phyloP scores from a whole-genome alignment of 1,284 basidiomycete genomes.

The Cryptococcus sp. region DNA sequence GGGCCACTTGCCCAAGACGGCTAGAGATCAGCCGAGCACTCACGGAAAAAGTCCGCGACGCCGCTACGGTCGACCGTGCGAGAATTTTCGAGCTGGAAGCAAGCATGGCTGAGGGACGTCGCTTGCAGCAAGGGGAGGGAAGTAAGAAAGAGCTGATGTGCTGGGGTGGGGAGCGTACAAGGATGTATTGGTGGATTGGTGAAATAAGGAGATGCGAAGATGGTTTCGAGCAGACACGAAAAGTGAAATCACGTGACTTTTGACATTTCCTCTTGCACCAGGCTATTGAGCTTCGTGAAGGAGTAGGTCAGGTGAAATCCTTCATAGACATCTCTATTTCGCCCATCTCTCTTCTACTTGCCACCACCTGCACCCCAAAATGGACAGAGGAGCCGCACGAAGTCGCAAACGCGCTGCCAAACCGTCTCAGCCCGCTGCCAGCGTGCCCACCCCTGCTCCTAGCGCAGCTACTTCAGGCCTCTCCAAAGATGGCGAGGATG shows the following conservation, averaged over 20 bases:
- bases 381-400: conserved; percentile 47
- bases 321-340: neutral
- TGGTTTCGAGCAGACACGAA: neutral
- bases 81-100: conserved; percentile 31
- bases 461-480: neutral
- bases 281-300: neutral
- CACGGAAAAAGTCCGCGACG: conserved; percentile 14
- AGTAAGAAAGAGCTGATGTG: neutral
- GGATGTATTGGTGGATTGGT: neutral
- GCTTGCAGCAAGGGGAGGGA: neutral
- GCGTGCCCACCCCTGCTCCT: neutral
- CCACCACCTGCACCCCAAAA: conserved; percentile 14
- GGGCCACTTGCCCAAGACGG: too few relatives aligned
- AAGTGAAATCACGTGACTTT: too few relatives aligned
- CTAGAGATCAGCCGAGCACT: neutral
- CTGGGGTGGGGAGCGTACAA: neutral
- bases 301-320: too few relatives aligned
- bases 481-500: neutral
- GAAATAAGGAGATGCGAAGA: neutral
- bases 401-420: conserved; percentile 29
- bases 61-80: conserved; percentile 9
- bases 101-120: conserved; percentile 19
- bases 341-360: neutral
- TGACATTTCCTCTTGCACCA: neutral
- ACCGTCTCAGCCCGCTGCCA: neutral